These are phyloP conservation scores for Verbascum thapsus DNA, from an alignment of 257 asterid genomes.

Conservation along the genomic window DNA sequence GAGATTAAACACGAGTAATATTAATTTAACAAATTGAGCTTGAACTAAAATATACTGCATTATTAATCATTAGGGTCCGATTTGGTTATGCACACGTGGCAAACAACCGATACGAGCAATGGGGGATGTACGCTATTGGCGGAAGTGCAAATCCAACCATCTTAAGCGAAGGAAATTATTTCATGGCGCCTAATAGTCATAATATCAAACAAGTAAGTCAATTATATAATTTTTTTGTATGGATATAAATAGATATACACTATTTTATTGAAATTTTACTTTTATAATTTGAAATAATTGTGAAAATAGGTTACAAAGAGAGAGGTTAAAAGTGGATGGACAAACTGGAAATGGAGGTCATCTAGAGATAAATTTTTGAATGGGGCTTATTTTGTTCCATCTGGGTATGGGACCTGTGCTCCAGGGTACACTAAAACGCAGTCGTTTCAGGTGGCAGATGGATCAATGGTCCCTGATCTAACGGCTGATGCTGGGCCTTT, in stretches of 20 bases:
- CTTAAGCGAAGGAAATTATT: slow-evolving; percentile 89
- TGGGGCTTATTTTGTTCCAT: slow-evolving; percentile 67
- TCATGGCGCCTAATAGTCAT: slow-evolving; percentile 54
- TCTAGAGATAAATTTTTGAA: slow-evolving; percentile 58
- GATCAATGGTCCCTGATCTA: slow-evolving; percentile 46
- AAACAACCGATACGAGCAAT: slow-evolving; percentile 55
- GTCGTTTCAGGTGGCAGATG: slow-evolving; percentile 53
- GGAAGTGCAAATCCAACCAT: slow-evolving; percentile 93
- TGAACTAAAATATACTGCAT: slow-evolving; percentile 9
- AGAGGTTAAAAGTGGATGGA: slow-evolving; percentile 50
- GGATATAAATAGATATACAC: too few species aligned
- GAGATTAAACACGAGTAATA: too few species aligned
- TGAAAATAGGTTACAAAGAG: slow-evolving; percentile 56
- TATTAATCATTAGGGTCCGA: slow-evolving; percentile 43
- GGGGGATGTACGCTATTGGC: slow-evolving; percentile 91
- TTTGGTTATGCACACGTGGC: slow-evolving; percentile 61
- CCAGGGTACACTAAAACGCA: slow-evolving; percentile 47
- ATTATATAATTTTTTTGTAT: too few species aligned
- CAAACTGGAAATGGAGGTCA: slow-evolving; percentile 74
- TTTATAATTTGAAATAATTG: too few species aligned
- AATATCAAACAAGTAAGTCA: slow-evolving; percentile 53
- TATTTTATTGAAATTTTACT: too few species aligned
- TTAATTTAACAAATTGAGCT: too few species aligned
- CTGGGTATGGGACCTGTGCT: slow-evolving; percentile 55
- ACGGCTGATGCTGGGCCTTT: slow-evolving; percentile 59